Base-by-base conservation (phyloP, 2,329 filamentous ascomycete species). In the Fusarium stilboides region DNA sequence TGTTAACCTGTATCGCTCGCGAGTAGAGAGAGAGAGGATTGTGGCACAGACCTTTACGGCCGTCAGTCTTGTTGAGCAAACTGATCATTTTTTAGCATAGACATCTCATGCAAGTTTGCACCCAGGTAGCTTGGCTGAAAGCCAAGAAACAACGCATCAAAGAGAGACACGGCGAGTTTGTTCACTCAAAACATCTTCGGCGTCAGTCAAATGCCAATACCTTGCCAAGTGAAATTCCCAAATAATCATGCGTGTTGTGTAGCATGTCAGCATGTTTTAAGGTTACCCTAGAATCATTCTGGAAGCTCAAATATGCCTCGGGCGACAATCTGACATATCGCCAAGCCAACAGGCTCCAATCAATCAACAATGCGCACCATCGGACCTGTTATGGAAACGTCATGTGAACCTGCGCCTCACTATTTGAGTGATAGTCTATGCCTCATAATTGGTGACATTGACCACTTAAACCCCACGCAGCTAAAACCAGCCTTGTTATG, bases 321-420 rank as follows among this genome's bases (percentile, higher is more conserved):
- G 24, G 1, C 22, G 14, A 19, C 26, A 31, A 26, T 45, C 9
- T 22, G 19, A 24, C 19, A 31, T 15, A 12, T 26, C 14, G 59
- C 60, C 57, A 62, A 62, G 60, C 37, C 20, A 20, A 20, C 8
- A 17, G 28, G 12, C 33, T 24, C 57, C 47, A 62, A 62, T 45
- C 5, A 50, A 6, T 10, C 12, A 12, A 5, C 19, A 47, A 19
- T 7, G 13, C 42, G 42, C 31, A 19, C 28, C 34, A 49, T 31
- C 7, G 6, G 37, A 31, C 61, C 24, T 60, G 3, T 24, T 39
- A 10, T 14, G 9, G 40, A 6, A 19, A 43, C 5, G 36, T 65
- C 46, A 65, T 59, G 17, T 53, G 61, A 44, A n/a, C 17, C 40
- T 65, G 34, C 42, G 60, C 45, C 60, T 47, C 37, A 28, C 3